Evolutionary conservation across 1,284 basidiomycete species (phyloP).

Genomic region (Sporisorium graminicola): DNA sequence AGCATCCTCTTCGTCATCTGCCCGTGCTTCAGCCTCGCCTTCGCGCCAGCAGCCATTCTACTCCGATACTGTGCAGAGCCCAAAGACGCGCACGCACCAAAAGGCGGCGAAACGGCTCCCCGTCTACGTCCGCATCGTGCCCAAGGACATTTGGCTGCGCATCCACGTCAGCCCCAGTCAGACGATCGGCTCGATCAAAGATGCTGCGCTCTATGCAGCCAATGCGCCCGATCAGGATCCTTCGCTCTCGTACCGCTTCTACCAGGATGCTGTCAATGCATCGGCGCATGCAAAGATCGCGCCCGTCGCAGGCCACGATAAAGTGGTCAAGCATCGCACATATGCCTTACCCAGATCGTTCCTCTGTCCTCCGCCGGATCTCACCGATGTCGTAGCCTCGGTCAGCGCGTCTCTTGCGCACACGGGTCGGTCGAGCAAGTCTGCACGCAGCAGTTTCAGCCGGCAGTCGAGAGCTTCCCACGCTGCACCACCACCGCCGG

Average conservation of each 20-base stretch:
- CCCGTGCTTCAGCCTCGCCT: not conserved
- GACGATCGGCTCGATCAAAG: slow-evolving; percentile 56
- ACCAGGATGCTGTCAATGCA: slow-evolving; percentile 46
- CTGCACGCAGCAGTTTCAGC: not conserved
- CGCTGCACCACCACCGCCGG: not conserved
- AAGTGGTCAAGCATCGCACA: slow-evolving; percentile 31
- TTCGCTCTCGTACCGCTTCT: slow-evolving; percentile 40
- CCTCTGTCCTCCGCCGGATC: slow-evolving; percentile 18
- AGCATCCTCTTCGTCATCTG: slow-evolving; percentile 4
- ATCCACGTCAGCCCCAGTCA: slow-evolving; percentile 45
- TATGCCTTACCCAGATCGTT: slow-evolving; percentile 46
- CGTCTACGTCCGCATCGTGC: slow-evolving; percentile 58
- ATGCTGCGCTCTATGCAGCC: slow-evolving; percentile 34
- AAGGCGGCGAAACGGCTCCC: slow-evolving; percentile 22
- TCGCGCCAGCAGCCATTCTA: not conserved
- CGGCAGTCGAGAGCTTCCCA: not conserved
- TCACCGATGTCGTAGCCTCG: slow-evolving; percentile 10
- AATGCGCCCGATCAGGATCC: slow-evolving; percentile 48
- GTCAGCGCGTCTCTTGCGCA: slow-evolving; percentile 10
- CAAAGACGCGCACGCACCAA: not conserved
- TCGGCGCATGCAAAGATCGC: slow-evolving; percentile 34
- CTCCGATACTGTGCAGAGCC: not conserved
- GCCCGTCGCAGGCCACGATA: slow-evolving; percentile 25
- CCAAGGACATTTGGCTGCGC: slow-evolving; percentile 59
- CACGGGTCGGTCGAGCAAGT: not conserved